These are phyloP conservation scores for Malus hybrid DNA, from an alignment of 331 rosid species.

Conservation along the genomic window DNA sequence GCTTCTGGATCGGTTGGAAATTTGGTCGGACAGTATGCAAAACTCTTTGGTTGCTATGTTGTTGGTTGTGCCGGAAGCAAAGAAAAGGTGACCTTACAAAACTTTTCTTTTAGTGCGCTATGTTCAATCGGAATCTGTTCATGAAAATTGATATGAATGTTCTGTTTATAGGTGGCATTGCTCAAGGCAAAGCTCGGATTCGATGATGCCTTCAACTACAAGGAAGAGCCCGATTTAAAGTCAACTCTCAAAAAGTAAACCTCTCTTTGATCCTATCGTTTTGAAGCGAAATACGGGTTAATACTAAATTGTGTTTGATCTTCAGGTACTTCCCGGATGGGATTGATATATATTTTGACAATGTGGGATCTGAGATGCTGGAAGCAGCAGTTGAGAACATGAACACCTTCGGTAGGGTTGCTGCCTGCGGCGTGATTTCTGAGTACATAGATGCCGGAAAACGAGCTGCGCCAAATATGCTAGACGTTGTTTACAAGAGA, in stretches of 20 bases:
- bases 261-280: neutral
- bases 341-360: slow-evolving; percentile 71
- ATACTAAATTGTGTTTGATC: neutral
- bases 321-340: slow-evolving; percentile 61
- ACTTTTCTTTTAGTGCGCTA: neutral
- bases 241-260: slow-evolving; percentile 45
- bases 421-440: slow-evolving; percentile 58
- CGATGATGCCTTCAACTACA: slow-evolving; percentile 79
- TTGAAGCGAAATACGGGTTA: neutral
- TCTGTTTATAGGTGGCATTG: slow-evolving; percentile 27
- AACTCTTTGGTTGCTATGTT: slow-evolving; percentile 65
- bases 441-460: slow-evolving; percentile 41
- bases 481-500: slow-evolving; percentile 55
- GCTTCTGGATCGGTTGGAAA: slow-evolving; percentile 57
- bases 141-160: neutral
- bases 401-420: slow-evolving; percentile 62
- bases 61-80: slow-evolving; percentile 60
- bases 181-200: slow-evolving; percentile 61
- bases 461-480: slow-evolving; percentile 41
- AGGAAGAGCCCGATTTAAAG: slow-evolving; percentile 51
- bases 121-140: too few relatives aligned
- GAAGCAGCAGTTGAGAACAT: slow-evolving; percentile 63
- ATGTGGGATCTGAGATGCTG: slow-evolving; percentile 66
- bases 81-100: slow-evolving; percentile 27
- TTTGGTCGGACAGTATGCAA: slow-evolving; percentile 69